Conservation (phyloP, 345 rosid species). For the Eucalyptus sp. region DNA sequence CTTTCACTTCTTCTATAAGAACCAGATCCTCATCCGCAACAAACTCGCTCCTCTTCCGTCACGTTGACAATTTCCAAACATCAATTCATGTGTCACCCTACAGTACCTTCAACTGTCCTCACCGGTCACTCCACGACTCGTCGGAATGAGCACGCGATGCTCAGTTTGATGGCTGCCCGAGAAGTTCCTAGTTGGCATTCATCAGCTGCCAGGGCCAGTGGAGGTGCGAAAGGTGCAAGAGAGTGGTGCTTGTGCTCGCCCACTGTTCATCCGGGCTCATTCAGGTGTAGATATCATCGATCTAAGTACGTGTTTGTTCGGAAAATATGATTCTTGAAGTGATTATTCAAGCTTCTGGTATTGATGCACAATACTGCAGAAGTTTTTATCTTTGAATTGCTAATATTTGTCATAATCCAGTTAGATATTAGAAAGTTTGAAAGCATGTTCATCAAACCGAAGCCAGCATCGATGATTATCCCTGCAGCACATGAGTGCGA, state of each 20-base stretch:
- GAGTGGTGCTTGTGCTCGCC: neutral
- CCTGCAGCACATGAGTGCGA: neutral
- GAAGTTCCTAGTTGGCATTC: neutral
- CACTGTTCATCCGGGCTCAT: neutral
- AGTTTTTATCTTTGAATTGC: neutral
- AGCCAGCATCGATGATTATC: neutral
- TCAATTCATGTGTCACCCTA: neutral
- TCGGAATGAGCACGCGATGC: neutral
- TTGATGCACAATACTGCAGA: neutral
- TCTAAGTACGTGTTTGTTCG: neutral
- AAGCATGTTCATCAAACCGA: neutral
- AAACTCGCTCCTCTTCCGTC: neutral
- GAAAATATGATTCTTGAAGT: neutral
- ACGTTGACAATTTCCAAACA: neutral
- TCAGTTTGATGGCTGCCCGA: neutral
- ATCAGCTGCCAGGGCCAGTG: neutral
- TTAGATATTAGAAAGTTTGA: neutral
- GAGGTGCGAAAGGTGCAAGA: neutral
- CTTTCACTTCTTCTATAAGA: neutral
- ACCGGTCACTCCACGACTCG: neutral
- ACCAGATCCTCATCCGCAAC: neutral
- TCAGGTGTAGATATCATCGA: neutral
- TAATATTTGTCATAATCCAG: neutral
- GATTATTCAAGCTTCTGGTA: neutral
- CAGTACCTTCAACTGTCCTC: neutral